Conservation (phyloP, 768 basidiomycete species). For the Mycena olivaceomarginata region DNA sequence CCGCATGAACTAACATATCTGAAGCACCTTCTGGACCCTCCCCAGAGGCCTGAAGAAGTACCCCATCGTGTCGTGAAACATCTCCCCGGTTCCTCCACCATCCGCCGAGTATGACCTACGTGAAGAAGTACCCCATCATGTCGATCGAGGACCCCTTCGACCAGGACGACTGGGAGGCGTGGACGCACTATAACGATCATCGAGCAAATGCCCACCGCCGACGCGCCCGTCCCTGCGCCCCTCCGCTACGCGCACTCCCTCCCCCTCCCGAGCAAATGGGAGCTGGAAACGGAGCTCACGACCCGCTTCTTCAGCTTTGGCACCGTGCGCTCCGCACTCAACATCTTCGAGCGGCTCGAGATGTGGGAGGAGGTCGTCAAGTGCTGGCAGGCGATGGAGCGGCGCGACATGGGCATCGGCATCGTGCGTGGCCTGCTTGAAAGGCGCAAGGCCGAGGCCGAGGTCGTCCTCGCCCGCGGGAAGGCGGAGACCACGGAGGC, state of each 20-base stretch:
- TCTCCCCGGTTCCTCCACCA: too few relatives aligned
- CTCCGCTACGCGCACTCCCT: conserved; percentile 88
- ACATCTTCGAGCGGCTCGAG: conserved; percentile 95
- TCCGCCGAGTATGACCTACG: too few relatives aligned
- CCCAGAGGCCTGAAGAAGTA: too few relatives aligned
- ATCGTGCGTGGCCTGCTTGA: conserved; percentile 92
- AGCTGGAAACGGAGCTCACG: conserved; percentile 94
- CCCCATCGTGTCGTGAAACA: too few relatives aligned
- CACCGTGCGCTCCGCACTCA: conserved; percentile 92
- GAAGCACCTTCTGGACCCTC: too few relatives aligned
- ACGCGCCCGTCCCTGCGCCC: conserved; percentile 84
- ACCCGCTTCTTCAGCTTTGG: conserved; percentile 89
- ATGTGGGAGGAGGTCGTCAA: conserved; percentile 99
- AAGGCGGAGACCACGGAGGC: conserved; percentile 66
- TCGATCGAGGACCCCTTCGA: too few relatives aligned
- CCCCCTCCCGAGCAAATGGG: conserved; percentile 93
- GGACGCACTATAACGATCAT: too few relatives aligned
- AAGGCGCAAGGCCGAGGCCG: conserved; percentile 90
- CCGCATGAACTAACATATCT: too few relatives aligned
- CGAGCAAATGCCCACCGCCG: conserved; percentile 96
- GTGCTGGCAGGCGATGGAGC: conserved; percentile 90
- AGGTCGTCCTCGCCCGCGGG: conserved; percentile 77
- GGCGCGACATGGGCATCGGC: conserved; percentile 81
- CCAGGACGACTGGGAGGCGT: too few relatives aligned
- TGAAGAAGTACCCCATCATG: too few relatives aligned